phyloP scores from a whole-genome alignment of 2,329 filamentous ascomycete species.

The Alternaria sp. region DNA sequence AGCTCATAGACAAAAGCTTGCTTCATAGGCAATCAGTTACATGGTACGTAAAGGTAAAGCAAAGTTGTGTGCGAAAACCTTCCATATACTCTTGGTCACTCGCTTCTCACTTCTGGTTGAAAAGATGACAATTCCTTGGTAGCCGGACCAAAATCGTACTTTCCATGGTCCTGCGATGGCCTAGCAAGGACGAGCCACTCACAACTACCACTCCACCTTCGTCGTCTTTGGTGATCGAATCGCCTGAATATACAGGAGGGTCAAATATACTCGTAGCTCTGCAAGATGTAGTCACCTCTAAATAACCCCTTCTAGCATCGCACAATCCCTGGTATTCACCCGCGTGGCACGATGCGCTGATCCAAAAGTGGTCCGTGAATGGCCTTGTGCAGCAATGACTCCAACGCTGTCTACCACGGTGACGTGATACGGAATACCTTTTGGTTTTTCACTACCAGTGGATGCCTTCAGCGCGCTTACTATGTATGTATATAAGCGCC shows the following conservation, averaged over 20 bases:
- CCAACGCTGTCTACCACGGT: background rate
- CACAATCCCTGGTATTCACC: background rate
- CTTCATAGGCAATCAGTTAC: background rate
- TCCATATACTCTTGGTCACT: background rate
- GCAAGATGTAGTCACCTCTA: background rate
- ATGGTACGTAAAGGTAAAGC: background rate
- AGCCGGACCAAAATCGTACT: too few relatives aligned
- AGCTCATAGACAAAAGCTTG: background rate
- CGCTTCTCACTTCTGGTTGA: background rate
- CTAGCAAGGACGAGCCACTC: too few relatives aligned
- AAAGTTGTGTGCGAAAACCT: background rate
- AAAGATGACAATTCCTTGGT: background rate
- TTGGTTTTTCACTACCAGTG: background rate
- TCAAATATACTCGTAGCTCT: too few relatives aligned
- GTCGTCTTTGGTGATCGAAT: too few relatives aligned
- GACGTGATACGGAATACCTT: background rate
- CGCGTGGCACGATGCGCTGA: background rate
- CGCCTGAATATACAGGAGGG: too few relatives aligned
- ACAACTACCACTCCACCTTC: too few relatives aligned
- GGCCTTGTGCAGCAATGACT: background rate
- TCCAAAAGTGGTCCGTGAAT: background rate
- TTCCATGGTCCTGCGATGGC: too few relatives aligned
- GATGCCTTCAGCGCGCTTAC: background rate
- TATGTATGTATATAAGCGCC: background rate
- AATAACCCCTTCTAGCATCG: background rate